A percentile compares a stretch with the other conserved stretches of the same genome.
These are phyloP conservation scores for Colletotrichum karsti DNA, from an alignment of 2,329 filamentous ascomycete genomes.

Conservation along the genomic window DNA sequence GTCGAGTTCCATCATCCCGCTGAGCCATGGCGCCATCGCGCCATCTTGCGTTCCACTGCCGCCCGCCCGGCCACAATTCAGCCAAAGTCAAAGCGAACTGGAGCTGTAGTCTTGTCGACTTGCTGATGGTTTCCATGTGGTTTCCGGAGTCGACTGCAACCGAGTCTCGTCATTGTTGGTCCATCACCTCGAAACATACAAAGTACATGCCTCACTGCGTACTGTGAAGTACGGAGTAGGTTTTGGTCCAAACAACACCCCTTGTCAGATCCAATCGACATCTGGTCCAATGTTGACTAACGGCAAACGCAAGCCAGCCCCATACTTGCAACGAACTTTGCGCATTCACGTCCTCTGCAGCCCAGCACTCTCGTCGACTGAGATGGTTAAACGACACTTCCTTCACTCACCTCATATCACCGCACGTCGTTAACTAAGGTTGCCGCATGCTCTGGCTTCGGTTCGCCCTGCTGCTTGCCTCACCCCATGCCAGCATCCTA, in stretches of 20 bases:
- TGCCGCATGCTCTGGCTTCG: neutral
- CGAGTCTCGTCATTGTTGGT: neutral
- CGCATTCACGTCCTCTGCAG: conserved; percentile 15
- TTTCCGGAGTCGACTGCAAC: neutral
- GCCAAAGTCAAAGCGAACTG: neutral
- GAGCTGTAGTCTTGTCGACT: neutral
- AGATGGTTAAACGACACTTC: neutral
- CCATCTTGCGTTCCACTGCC: neutral
- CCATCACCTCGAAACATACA: neutral
- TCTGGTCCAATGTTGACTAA: conserved; percentile 28
- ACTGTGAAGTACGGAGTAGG: neutral
- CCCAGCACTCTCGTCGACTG: neutral
- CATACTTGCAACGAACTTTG: conserved; percentile 27
- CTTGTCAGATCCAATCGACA: neutral
- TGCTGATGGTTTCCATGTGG: neutral
- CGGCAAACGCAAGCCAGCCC: conserved; percentile 25
- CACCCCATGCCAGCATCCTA: neutral
- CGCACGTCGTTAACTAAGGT: too few species aligned
- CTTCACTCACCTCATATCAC: too few species aligned
- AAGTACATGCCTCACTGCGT: neutral
- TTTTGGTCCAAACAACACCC: conserved; percentile 14
- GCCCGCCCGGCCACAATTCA: neutral
- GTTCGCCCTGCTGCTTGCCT: neutral
- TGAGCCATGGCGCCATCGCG: conserved; percentile 28
- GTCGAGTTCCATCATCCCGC: conserved; percentile 13